A percentile compares a stretch with the other conserved stretches of the same genome.
phyloP scores from a whole-genome alignment of 2,329 filamentous ascomycete species.

The Penicillium psychrosexuale region DNA sequence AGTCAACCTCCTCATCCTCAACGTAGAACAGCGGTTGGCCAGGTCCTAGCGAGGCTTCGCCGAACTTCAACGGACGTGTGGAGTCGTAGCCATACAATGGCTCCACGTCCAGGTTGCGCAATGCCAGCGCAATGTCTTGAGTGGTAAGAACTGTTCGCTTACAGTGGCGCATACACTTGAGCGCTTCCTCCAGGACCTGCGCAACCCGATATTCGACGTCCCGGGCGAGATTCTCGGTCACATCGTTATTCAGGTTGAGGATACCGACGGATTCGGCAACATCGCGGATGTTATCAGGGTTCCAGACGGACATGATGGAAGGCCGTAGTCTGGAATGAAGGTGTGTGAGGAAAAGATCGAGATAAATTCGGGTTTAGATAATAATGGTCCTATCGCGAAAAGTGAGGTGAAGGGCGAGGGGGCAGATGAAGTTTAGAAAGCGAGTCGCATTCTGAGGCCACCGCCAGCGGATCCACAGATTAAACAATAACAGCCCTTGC shows the following conservation, averaged over 20 bases:
- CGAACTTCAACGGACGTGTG: slow-evolving; percentile 81
- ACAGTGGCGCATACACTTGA: slow-evolving; percentile 93
- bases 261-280: slow-evolving; percentile 96
- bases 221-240: slow-evolving; percentile 80
- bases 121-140: slow-evolving; percentile 81
- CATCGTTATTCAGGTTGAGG: slow-evolving; percentile 73
- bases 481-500: background rate
- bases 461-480: slow-evolving; percentile 6
- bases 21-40: slow-evolving; percentile 96
- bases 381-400: slow-evolving; percentile 1
- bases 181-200: slow-evolving; percentile 87
- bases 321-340: background rate
- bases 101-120: slow-evolving; percentile 85
- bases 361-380: background rate
- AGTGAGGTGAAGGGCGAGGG: background rate
- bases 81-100: slow-evolving; percentile 96
- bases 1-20: slow-evolving; percentile 97
- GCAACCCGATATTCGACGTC: slow-evolving; percentile 95
- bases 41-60: slow-evolving; percentile 88
- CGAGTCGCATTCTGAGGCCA: slow-evolving; percentile 16
- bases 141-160: slow-evolving; percentile 84
- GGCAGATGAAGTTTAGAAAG: background rate
- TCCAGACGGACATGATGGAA: slow-evolving; percentile 70
- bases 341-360: slow-evolving; percentile 1
- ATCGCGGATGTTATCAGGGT: slow-evolving; percentile 90